Percentiles rank a stretch among this genome's conserved stretches.
These are phyloP conservation scores for Catharanthus roseus DNA, from an alignment of 257 asterid genomes.

Conservation along the genomic window DNA sequence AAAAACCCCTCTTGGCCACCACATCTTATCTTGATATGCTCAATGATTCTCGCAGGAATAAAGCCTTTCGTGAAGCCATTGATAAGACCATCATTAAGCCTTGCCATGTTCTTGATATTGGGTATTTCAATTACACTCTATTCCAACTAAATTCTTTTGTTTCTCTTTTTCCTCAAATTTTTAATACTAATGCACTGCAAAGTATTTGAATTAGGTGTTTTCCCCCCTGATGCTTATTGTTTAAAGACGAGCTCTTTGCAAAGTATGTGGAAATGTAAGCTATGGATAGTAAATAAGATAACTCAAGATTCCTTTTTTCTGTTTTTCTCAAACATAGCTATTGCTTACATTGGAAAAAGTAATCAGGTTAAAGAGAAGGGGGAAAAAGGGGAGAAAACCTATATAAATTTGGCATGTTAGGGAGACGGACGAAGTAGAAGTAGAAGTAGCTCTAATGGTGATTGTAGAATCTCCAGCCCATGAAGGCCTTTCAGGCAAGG, in stretches of 20 bases:
- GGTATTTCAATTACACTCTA: slow-evolving; percentile 33
- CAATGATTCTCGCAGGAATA: slow-evolving; percentile 69
- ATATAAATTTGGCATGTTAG: no score
- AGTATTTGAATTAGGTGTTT: not conserved
- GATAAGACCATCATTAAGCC: slow-evolving; percentile 66
- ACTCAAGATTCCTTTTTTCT: slow-evolving; percentile 5
- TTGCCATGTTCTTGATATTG: slow-evolving; percentile 95
- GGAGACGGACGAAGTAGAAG: no score
- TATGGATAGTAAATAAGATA: not conserved
- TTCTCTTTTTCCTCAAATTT: no score
- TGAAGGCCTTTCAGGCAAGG: no score
- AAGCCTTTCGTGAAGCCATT: slow-evolving; percentile 68
- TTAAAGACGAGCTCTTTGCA: no score
- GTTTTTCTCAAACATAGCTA: not conserved
- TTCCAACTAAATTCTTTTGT: not conserved
- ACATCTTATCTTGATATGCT: slow-evolving; percentile 93
- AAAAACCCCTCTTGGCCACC: slow-evolving; percentile 54
- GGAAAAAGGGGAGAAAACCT: not conserved
- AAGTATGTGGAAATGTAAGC: not conserved
- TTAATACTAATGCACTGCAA: not conserved
- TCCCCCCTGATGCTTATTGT: no score
- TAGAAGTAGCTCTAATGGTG: no score
- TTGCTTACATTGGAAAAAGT: not conserved
- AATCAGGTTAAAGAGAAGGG: not conserved
- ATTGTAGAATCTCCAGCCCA: not conserved